Base-by-base conservation (phyloP, 2,329 filamentous ascomycete species). In the Rasamsonia emersonii region DNA sequence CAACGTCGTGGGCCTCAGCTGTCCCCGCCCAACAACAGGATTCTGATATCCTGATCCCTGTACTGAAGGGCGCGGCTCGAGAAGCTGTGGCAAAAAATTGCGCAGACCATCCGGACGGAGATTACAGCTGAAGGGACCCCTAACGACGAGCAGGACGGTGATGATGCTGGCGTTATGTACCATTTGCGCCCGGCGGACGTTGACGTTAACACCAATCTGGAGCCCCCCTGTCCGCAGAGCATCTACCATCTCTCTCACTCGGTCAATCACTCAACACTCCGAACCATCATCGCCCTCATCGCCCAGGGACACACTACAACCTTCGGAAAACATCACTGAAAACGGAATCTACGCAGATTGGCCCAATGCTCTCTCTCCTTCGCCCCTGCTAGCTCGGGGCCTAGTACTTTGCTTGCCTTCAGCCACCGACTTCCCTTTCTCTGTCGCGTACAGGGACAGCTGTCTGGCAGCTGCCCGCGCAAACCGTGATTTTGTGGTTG, bases 211-310 rank as follows among this genome's bases (percentile, higher is more conserved):
- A 39, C 25, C 27, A 35, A 36, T 47, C 24, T 52, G 43, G n/a
- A 40, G 38, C 31, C 37, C 47, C 8, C 44, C n/a, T n/a, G n/a
- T 46, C 19, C 47, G 58, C 28, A 61, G 61, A 44, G 49, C 44
- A 11, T 62, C 58, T 10, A 60, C 58, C 9, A 63, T 63, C 28
- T 62, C 59, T 6, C 51, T 63, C 28, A 63, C 58, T 3, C 56
- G 56, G 23, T 59, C 58, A 4, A 54, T 60, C 35, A 52, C 51
- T 16, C 49, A 58, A 33, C 51, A 57, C 17, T 54, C 55, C 16
- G 54, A 58, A 29, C 43, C 47, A 15, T 53, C 51, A 9, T 34
- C 35, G 4, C 40, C 46, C 24, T 28, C 27, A 9, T 32, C 28
- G 18, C 23, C 27, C 1, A 30, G 30, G 11, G 28, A 11, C 9